Percentiles rank a stretch among this genome's conserved stretches.
Evolutionary conservation across 495 filamentous ascomycete genomes (phyloP).

Genomic region (Trichoderma asperelloides): DNA sequence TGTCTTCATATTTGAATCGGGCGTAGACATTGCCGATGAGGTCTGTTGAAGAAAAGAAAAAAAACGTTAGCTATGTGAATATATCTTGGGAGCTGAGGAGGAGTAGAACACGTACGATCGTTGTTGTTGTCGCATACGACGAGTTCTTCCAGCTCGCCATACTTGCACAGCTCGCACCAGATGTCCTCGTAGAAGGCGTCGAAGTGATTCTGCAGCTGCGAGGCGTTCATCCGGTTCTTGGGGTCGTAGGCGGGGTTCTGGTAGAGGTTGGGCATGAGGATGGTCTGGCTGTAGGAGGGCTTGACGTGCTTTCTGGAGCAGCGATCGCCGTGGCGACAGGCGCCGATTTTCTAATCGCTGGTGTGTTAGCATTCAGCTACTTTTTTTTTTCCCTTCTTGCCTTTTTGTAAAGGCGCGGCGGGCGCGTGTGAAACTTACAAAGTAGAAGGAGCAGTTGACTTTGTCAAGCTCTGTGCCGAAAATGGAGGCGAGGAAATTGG

Average conservation of each 20-base stretch:
- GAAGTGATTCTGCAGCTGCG: slow-evolving; percentile 96
- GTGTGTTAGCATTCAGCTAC: not conserved
- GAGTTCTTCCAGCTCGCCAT: slow-evolving; percentile 81
- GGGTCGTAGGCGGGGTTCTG: slow-evolving; percentile 97
- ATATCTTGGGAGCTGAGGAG: not conserved
- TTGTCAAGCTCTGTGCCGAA: slow-evolving; percentile 99
- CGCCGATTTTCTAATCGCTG: slow-evolving; percentile 76
- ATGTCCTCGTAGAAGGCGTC: slow-evolving; percentile 99
- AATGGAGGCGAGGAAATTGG: slow-evolving; percentile 98
- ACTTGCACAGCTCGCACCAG: slow-evolving; percentile 98
- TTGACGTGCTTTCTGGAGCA: slow-evolving; percentile 98
- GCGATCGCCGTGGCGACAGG: slow-evolving; percentile 94
- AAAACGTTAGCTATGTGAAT: not conserved
- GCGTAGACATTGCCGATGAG: slow-evolving; percentile 99
- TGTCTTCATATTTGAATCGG: slow-evolving; percentile 99
- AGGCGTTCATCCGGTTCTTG: slow-evolving; percentile 90
- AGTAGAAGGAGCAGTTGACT: slow-evolving; percentile 43
- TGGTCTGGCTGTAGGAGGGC: slow-evolving; percentile 93
- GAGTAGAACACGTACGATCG: slow-evolving; percentile 56
- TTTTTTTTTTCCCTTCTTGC: too few species aligned
- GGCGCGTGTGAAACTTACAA: slow-evolving; percentile 12
- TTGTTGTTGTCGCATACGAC: slow-evolving; percentile 95
- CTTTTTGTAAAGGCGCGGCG: not conserved
- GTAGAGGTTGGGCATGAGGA: slow-evolving; percentile 97
- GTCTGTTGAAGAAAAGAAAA: too few species aligned